These are phyloP conservation scores for Aureobasidium sp. DNA, from an alignment of 2,329 filamentous ascomycete genomes.

Conservation along the genomic window DNA sequence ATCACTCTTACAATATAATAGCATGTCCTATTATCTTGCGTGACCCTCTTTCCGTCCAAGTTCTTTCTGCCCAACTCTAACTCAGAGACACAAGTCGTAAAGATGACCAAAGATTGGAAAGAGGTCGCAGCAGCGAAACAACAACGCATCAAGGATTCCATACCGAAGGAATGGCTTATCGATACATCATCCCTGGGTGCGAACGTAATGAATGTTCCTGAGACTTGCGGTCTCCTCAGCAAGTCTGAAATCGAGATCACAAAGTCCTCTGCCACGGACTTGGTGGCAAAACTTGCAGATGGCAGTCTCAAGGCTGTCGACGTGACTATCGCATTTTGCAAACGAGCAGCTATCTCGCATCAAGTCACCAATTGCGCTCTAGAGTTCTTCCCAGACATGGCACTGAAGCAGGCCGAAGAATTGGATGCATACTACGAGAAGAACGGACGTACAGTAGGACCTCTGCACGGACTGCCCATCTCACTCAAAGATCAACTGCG, in stretches of 20 bases:
- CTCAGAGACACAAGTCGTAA: neutral
- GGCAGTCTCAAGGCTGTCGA: constrained; percentile 49
- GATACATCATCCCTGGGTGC: constrained; percentile 41
- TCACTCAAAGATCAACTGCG: constrained; percentile 27
- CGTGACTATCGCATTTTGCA: constrained; percentile 56
- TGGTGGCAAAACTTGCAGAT: constrained; percentile 9
- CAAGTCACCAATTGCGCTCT: constrained; percentile 55
- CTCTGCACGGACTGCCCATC: constrained; percentile 28
- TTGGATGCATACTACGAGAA: constrained; percentile 54
- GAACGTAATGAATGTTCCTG: constrained; percentile 12
- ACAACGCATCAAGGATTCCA: constrained; percentile 40
- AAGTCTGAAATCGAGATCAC: constrained; percentile 21
- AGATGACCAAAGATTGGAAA: constrained; percentile 17
- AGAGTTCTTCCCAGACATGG: constrained; percentile 43
- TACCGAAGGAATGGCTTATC: constrained; percentile 66
- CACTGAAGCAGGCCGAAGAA: constrained; percentile 51
- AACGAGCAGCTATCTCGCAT: constrained; percentile 54
- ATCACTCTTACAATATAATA: neutral
- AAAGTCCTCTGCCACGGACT: constrained; percentile 11
- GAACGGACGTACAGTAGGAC: constrained; percentile 44
- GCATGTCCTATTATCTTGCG: too few species aligned
- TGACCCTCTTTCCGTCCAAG: too few species aligned
- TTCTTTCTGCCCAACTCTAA: too few species aligned
- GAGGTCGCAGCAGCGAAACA: constrained; percentile 2
- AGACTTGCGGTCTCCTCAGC: constrained; percentile 15